Base-by-base conservation (phyloP, 306 rosid genomes). In the Vigna reflexopilosa region DNA sequence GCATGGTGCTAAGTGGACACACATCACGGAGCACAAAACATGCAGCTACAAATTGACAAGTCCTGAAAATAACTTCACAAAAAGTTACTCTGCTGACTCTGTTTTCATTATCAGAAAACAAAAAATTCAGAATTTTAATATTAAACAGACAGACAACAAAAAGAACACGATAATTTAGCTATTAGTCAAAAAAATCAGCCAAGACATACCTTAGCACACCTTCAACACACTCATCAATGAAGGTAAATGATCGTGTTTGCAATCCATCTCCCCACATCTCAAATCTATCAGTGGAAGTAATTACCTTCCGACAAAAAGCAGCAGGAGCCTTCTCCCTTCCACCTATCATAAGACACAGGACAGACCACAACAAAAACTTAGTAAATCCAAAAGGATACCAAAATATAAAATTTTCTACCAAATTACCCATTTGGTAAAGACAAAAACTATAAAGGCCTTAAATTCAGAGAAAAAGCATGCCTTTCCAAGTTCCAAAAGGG, bases 201-300 rank as follows among this genome's bases (percentile, higher is more conserved):
- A 62, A 16, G 51, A 26, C 87, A 80, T 86, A 93, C 99, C 99
- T 81, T 10, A 96, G 96, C 4, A 96, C 99, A 61, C 99, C 99
- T 85, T 96, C 99, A 70, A 96, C 98, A 82, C 99, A 96, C 83
- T 96, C 99, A 83, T 96, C 99, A 77, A 96, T 93, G 85, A 93
- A 96, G 57, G 98, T 96, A 87, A 96, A 93, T 34, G 99, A 96
- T 69, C 99, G 83, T 30, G 99, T 96, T 78, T 96, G 98, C 67
- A 88, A 88, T 59, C 98, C 99, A 83, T 95, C 99, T 63, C 99
- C 99, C 99, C 99, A 95, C 99, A 93, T 95, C 93, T 95, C 99
- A 78, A 95, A 95, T 87, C 80, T 91, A 64, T 91, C 94, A 0
- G 91, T 83, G 26, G 99, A 78, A 57, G 97, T 95, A 26, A 85